These are phyloP conservation scores for Abortiporus biennis DNA, from an alignment of 1,284 basidiomycete genomes.

Conservation along the genomic window DNA sequence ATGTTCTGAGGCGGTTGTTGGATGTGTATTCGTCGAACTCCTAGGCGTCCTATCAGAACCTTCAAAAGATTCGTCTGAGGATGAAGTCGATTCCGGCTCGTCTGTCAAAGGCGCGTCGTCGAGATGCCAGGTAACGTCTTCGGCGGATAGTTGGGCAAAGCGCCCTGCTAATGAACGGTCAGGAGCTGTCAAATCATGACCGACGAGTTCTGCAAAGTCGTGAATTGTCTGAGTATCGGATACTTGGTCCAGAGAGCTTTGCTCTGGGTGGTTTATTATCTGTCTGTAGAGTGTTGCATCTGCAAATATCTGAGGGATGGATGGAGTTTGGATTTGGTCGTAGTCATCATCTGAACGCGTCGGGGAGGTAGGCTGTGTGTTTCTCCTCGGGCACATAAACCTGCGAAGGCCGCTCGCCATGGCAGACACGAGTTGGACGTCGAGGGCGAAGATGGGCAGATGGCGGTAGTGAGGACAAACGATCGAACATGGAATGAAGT, in stretches of 20 bases:
- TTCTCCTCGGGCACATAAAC: too few species aligned
- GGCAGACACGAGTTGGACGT: too few species aligned
- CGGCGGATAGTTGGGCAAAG: slow-evolving; percentile 31
- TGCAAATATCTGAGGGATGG: slow-evolving; percentile 28
- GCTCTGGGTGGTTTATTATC: slow-evolving; percentile 20
- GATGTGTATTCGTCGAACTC: too few species aligned
- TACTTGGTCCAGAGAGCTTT: neutral
- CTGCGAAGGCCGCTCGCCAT: too few species aligned
- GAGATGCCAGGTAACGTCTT: slow-evolving; percentile 22
- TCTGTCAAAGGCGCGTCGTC: slow-evolving; percentile 15
- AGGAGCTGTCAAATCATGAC: slow-evolving; percentile 26
- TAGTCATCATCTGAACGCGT: too few species aligned
- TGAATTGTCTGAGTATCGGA: slow-evolving; percentile 11
- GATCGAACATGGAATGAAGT: too few species aligned
- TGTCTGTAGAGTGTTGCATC: slow-evolving; percentile 33
- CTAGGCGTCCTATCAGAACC: neutral
- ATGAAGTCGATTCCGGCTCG: slow-evolving; percentile 15
- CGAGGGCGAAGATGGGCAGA: too few species aligned
- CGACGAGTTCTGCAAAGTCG: slow-evolving; percentile 35
- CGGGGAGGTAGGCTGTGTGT: too few species aligned
- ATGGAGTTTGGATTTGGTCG: neutral
- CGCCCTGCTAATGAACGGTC: slow-evolving; percentile 29
- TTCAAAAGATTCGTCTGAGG: neutral
- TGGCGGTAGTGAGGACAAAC: too few species aligned
- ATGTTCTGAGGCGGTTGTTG: neutral